Conservation (phyloP, 163 green algal species). For the Prototheca wickerhamii region DNA sequence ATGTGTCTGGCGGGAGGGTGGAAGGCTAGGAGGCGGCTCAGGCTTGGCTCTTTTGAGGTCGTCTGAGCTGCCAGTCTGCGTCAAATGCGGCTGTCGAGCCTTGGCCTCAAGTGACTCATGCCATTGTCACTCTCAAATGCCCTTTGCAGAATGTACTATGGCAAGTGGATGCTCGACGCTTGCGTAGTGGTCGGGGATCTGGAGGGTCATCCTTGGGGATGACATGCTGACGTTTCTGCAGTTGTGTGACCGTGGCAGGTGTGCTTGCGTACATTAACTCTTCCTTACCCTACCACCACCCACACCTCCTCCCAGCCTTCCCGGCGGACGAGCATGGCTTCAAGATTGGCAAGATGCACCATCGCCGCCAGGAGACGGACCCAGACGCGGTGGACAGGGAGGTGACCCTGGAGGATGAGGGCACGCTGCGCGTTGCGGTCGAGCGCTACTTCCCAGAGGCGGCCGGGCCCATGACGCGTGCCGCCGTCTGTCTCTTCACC, state of each 20-base stretch:
- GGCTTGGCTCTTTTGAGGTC: no score
- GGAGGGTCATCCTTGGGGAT: neutral
- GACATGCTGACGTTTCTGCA: neutral
- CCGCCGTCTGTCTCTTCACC: constrained; percentile 44
- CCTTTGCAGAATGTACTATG: neutral
- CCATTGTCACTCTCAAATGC: no score
- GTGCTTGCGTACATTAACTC: no score
- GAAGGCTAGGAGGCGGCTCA: no score
- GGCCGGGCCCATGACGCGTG: constrained; percentile 19
- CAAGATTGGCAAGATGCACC: constrained; percentile 39
- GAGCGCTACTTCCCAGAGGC: constrained; percentile 32
- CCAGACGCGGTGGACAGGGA: constrained; percentile 18
- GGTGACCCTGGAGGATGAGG: constrained; percentile 30
- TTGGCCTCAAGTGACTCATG: no score
- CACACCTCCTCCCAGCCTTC: constrained; percentile 18
- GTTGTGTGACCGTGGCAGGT: neutral
- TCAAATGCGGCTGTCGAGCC: no score
- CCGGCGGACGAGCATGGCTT: constrained; percentile 28
- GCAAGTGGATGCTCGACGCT: no score
- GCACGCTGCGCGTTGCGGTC: constrained; percentile 25
- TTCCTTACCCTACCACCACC: neutral
- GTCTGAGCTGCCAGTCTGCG: no score
- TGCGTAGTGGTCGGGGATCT: neutral
- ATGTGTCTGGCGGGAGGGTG: constrained; percentile 18
- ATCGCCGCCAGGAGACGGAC: constrained; percentile 9